Evolutionary conservation across 257 asterid species (phyloP).

Genomic region (Coffea eugenioides): DNA sequence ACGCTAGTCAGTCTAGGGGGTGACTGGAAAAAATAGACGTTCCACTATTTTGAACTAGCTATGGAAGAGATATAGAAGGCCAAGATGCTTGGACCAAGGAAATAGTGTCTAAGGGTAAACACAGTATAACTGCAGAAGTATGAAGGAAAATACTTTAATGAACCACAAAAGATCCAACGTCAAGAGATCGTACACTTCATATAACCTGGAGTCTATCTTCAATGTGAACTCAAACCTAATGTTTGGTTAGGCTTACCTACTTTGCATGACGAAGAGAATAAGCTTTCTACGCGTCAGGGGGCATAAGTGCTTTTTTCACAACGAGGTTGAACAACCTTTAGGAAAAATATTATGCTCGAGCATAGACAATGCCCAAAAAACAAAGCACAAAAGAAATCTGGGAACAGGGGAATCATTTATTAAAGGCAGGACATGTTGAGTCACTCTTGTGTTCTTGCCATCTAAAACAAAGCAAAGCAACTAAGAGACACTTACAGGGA

Average conservation of each 20-base stretch:
- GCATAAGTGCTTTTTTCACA: not conserved
- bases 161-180: not conserved
- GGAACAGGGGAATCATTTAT: not conserved
- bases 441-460: not conserved
- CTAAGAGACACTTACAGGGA: conserved; percentile 64
- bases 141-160: not conserved
- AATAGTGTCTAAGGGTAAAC: not conserved
- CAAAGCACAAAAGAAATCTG: not conserved
- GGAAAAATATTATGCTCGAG: not conserved
- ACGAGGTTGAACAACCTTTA: not conserved
- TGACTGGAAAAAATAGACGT: not conserved
- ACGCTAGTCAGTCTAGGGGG: not conserved
- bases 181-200: not conserved
- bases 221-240: not conserved
- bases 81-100: not conserved
- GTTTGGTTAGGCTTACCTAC: not conserved
- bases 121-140: not conserved
- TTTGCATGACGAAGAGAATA: not conserved
- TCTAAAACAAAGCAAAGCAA: not conserved
- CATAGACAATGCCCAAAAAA: not conserved
- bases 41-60: not conserved
- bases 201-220: not conserved
- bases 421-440: not conserved
- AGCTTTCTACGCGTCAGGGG: not conserved
- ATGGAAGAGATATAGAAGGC: not conserved